Evolutionary conservation across 352 stramenopile genomes (phyloP).

Genomic region (Thraustochytrium striatum): DNA sequence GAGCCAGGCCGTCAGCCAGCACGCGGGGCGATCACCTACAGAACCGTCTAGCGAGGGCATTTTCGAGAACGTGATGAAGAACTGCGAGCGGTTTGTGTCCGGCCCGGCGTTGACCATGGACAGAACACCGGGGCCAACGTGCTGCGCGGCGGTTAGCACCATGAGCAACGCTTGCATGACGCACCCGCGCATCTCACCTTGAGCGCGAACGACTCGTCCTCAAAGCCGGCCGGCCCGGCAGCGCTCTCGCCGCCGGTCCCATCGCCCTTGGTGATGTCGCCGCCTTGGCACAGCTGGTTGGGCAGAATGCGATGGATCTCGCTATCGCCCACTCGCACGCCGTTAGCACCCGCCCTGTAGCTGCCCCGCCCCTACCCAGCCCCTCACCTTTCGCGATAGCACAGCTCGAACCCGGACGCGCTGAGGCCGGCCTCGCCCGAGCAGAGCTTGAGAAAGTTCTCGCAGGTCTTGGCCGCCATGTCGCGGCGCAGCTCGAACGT

Average conservation of each 20-base stretch:
- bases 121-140: constrained; percentile 69
- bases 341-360: constrained; percentile 62
- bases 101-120: constrained; percentile 94
- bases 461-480: constrained; percentile 92
- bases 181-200: constrained; percentile 42
- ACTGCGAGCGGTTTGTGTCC: constrained; percentile 93
- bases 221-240: constrained; percentile 79
- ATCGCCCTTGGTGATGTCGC: constrained; percentile 91
- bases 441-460: constrained; percentile 96
- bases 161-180: background rate
- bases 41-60: constrained; percentile 80
- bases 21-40: background rate
- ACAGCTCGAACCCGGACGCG: constrained; percentile 26
- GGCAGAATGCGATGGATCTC: constrained; percentile 26
- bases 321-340: background rate
- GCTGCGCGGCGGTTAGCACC: background rate
- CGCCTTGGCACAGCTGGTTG: constrained; percentile 64
- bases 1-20: background rate
- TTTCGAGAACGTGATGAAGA: constrained; percentile 96
- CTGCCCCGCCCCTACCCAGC: constrained; percentile 67
- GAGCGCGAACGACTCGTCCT: constrained; percentile 69
- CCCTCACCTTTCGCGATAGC: constrained; percentile 17
- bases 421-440: constrained; percentile 57
- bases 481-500: constrained; percentile 59
- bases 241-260: constrained; percentile 85